Conservation (phyloP, 2,329 filamentous ascomycete genomes). For the Nectriaceae sp. region DNA sequence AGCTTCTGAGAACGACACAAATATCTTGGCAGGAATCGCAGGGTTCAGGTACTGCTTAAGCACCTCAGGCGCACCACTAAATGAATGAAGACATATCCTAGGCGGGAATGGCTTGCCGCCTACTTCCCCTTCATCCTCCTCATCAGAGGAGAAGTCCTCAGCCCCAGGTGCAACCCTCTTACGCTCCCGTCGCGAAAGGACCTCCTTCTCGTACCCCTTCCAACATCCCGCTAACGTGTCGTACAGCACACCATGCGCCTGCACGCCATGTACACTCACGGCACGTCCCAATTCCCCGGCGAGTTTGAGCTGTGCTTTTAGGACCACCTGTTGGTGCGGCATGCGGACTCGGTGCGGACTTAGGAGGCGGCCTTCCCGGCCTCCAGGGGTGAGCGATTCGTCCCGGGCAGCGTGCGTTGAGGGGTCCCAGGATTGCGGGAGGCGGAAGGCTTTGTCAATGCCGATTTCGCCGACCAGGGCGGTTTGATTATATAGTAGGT, state of each 20-base stretch:
- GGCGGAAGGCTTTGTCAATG: slow-evolving; percentile 74
- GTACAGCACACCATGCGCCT: slow-evolving; percentile 71
- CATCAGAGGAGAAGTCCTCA: slow-evolving; percentile 46
- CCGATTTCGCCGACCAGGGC: slow-evolving; percentile 79
- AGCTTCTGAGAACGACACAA: slow-evolving; percentile 82
- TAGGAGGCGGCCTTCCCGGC: slow-evolving; percentile 68
- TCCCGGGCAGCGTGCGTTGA: slow-evolving; percentile 28
- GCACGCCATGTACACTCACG: slow-evolving; percentile 73
- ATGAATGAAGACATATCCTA: slow-evolving; percentile 91
- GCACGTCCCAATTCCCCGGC: slow-evolving; percentile 67
- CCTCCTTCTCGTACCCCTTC: slow-evolving; percentile 68
- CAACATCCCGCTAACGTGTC: slow-evolving; percentile 66
- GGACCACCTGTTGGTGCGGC: slow-evolving; percentile 67
- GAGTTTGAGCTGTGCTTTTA: slow-evolving; percentile 69
- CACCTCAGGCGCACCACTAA: slow-evolving; percentile 74
- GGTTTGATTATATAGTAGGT: slow-evolving; percentile 58
- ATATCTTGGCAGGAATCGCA: slow-evolving; percentile 73
- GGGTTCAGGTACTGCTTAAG: slow-evolving; percentile 77
- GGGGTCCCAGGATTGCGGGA: slow-evolving; percentile 62
- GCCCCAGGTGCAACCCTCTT: slow-evolving; percentile 49
- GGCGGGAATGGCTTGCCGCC: slow-evolving; percentile 71
- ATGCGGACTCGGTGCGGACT: slow-evolving; percentile 69
- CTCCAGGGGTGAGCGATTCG: slow-evolving; percentile 61
- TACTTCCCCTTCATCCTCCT: slow-evolving; percentile 36
- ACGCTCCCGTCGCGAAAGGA: slow-evolving; percentile 61